Evolutionary conservation across 352 stramenopile species (phyloP).

Genomic region (Phytophthora idaei): DNA sequence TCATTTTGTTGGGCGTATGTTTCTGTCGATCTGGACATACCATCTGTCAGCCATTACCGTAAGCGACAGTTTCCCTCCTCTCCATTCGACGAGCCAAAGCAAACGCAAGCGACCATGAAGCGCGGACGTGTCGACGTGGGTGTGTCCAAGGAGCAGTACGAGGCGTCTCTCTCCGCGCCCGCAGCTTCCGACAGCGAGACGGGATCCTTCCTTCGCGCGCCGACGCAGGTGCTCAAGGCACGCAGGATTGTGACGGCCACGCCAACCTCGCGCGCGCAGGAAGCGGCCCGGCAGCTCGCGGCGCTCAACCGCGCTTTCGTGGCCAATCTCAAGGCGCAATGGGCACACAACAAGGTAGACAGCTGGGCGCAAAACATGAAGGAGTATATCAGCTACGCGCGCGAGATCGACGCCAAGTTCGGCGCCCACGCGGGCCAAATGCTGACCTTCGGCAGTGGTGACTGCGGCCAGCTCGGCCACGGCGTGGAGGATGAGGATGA

Average conservation of each 20-base stretch:
- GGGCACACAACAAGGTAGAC: constrained; percentile 59
- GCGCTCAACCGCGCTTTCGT: constrained; percentile 79
- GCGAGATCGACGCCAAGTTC: constrained; percentile 67
- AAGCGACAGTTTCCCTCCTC: constrained; percentile 1
- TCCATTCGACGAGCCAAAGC: constrained; percentile 4
- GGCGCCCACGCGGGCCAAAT: constrained; percentile 48
- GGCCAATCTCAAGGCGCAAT: constrained; percentile 64
- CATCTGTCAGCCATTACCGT: neutral
- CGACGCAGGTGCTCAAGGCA: constrained; percentile 52
- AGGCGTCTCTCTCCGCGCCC: constrained; percentile 32
- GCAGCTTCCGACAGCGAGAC: constrained; percentile 3
- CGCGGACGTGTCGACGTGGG: constrained; percentile 67
- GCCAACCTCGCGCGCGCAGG: constrained; percentile 35
- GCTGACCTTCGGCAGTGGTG: constrained; percentile 91
- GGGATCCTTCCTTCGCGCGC: constrained; percentile 42
- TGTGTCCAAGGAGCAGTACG: constrained; percentile 80
- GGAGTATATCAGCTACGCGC: constrained; percentile 79
- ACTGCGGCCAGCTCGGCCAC: constrained; percentile 93
- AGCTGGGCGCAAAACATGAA: constrained; percentile 81
- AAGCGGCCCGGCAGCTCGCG: constrained; percentile 58
- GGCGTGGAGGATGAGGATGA: constrained; percentile 65
- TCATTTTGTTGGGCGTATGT: no score
- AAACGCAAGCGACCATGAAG: constrained; percentile 48
- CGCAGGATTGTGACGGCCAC: constrained; percentile 48
- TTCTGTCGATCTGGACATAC: no score